phyloP scores from a whole-genome alignment of 805 yeast genomes.

The Wickerhamiella shivajii region DNA sequence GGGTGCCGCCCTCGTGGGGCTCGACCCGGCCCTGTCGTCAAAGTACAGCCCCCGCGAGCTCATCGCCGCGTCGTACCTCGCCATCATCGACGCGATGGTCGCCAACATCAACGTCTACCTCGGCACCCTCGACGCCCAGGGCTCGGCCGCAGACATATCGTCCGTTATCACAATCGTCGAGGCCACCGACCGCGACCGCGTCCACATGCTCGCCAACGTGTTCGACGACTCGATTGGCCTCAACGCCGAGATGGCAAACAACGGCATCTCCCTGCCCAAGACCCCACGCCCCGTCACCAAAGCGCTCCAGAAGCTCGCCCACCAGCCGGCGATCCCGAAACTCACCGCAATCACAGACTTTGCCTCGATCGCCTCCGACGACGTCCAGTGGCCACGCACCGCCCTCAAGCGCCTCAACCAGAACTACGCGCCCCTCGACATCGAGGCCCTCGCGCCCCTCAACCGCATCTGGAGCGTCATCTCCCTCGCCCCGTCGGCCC shows the following conservation, averaged over 20 bases:
- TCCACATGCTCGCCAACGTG: constrained; percentile 21
- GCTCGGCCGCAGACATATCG: constrained; percentile 14
- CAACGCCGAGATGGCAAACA: constrained; percentile 26
- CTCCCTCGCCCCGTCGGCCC: constrained; percentile 20
- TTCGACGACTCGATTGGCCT: constrained; percentile 26
- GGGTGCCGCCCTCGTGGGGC: constrained; percentile 29
- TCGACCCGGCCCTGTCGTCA: constrained; percentile 21
- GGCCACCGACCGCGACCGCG: constrained; percentile 17
- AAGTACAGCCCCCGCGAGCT: constrained; percentile 21
- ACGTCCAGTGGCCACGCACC: constrained; percentile 19
- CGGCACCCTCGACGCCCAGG: constrained; percentile 20
- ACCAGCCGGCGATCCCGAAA: constrained; percentile 1
- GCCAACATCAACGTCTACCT: constrained; percentile 24
- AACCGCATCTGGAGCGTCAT: constrained; percentile 27
- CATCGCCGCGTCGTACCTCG: constrained; percentile 23
- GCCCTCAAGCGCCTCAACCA: constrained; percentile 1
- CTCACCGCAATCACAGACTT: constrained; percentile 17
- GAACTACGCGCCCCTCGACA: constrained; percentile 13
- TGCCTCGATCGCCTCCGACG: constrained; percentile 15
- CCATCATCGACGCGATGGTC: constrained; percentile 24
- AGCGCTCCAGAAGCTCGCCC: constrained; percentile 12
- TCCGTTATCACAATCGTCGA: constrained; percentile 28
- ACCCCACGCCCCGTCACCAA: constrained; percentile 18
- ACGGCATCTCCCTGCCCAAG: constrained; percentile 24
- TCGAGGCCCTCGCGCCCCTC: constrained; percentile 18